Evolutionary conservation across 2,329 filamentous ascomycete genomes (phyloP).

Genomic region (Raffaelea albimanens): DNA sequence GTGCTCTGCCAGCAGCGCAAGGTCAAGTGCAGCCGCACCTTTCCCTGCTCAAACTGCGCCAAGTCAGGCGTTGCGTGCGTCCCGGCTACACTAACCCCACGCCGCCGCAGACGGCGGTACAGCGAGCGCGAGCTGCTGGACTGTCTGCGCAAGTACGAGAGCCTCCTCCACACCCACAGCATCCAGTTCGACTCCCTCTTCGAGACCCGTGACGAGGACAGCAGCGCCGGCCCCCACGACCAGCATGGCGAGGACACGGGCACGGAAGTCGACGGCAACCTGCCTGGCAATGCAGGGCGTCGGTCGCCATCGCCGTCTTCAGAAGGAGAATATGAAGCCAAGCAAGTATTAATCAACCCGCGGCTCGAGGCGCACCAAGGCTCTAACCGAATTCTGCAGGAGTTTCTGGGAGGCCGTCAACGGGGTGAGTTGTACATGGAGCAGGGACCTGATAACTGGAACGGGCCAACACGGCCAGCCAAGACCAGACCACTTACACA

Average conservation of each 20-base stretch:
- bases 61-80: constrained; percentile 6
- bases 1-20: constrained; percentile 50
- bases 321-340: too few relatives aligned
- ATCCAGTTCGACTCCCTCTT: constrained; percentile 42
- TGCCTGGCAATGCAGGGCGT: background rate
- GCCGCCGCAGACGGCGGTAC: constrained; percentile 33
- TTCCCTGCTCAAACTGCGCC: constrained; percentile 46
- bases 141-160: constrained; percentile 47
- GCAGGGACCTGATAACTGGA: too few relatives aligned
- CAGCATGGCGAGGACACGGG: background rate
- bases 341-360: too few relatives aligned
- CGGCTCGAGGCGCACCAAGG: too few relatives aligned
- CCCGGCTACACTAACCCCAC: constrained; percentile 21
- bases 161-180: constrained; percentile 42
- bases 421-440: too few relatives aligned
- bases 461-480: too few relatives aligned
- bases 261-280: background rate
- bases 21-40: constrained; percentile 51
- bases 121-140: constrained; percentile 50
- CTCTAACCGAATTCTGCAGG: too few relatives aligned
- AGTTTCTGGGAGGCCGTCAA: too few relatives aligned
- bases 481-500: too few relatives aligned
- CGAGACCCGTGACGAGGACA: constrained; percentile 13
- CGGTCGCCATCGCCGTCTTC: too few relatives aligned
- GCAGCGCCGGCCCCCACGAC: background rate